Conservation (phyloP, 78 protist species). For the Chrysochromulina tobinii region DNA sequence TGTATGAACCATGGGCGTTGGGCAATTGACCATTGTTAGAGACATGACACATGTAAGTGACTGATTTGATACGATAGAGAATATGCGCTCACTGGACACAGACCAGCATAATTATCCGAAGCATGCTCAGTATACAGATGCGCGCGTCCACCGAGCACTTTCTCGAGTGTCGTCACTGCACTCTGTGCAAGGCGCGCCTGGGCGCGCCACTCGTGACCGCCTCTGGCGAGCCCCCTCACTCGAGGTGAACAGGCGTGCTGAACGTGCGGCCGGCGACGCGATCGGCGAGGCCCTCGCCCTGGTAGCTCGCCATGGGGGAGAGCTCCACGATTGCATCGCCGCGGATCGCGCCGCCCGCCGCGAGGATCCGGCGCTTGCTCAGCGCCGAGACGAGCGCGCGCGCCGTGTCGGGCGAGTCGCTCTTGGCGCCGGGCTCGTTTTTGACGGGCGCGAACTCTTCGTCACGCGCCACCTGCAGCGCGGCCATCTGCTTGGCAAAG, state of each 20-base stretch:
- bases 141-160: too few species aligned
- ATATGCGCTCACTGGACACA: too few species aligned
- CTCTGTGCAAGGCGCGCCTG: too few species aligned
- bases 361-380: too few species aligned
- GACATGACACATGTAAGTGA: too few species aligned
- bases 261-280: neutral
- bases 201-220: too few species aligned
- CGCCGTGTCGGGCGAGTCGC: neutral
- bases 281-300: neutral
- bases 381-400: neutral
- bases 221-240: neutral
- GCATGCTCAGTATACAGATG: too few species aligned
- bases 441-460: slow-evolving; percentile 55
- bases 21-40: too few species aligned
- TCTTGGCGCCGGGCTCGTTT: slow-evolving; percentile 36
- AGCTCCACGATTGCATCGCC: neutral
- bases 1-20: too few species aligned
- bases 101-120: too few species aligned
- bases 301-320: neutral
- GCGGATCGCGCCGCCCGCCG: neutral
- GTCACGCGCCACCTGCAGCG: slow-evolving; percentile 10
- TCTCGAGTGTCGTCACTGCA: too few species aligned
- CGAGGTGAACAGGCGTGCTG: neutral
- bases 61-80: too few species aligned
- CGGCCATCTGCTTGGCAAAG: neutral